These are phyloP conservation scores for Uronychia binucleata DNA, from an alignment of 73 alveolate genomes.

Conservation along the genomic window DNA sequence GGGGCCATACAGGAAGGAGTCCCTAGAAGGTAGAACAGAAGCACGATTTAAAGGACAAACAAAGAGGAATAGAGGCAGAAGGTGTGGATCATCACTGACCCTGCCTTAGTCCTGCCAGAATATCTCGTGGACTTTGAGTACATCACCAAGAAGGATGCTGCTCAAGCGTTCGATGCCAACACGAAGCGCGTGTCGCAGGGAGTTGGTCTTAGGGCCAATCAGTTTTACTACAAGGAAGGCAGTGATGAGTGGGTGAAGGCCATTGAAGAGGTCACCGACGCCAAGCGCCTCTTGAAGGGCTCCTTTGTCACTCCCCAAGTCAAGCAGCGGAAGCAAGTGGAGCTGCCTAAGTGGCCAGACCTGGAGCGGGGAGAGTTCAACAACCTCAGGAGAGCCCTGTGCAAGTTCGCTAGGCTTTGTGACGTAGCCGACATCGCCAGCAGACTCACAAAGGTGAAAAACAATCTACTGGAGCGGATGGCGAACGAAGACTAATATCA, in stretches of 20 bases:
- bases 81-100: background rate
- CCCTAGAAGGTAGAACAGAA: background rate
- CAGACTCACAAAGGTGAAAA: background rate
- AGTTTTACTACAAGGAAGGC: background rate
- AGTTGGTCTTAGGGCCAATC: background rate
- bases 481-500: background rate
- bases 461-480: background rate
- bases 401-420: background rate
- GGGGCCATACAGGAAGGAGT: no score
- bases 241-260: background rate
- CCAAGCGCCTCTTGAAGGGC: background rate
- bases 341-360: background rate
- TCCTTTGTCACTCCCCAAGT: background rate
- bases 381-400: background rate
- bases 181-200: background rate
- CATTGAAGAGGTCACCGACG: background rate
- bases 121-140: background rate
- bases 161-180: background rate
- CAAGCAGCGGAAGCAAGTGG: background rate
- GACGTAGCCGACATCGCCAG: background rate
- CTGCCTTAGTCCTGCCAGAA: background rate
- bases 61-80: background rate
- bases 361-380: background rate
- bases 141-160: background rate
- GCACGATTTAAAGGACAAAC: background rate